Evolutionary conservation across 371 early-diverging fungal species (phyloP), one percentile per base, ranked within the genome.

Genomic region (Syncephalastrum monosporum): DNA sequence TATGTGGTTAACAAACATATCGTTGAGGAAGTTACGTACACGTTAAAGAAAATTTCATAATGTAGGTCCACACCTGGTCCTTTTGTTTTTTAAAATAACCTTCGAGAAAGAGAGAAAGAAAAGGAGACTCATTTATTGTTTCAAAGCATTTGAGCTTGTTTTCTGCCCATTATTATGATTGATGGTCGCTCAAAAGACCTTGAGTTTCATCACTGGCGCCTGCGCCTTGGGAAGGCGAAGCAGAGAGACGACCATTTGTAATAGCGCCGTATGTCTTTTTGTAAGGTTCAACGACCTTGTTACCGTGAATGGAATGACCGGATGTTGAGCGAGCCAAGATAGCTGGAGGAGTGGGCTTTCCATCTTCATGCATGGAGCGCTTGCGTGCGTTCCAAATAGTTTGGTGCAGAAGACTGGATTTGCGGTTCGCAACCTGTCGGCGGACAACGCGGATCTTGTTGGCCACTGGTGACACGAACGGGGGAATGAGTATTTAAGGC

Each of bases 381-480:
- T 51, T 46, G n/a, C 54, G 48, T 7, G 55, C 57, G 24, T 33
- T 33, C 57, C 57, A 49, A 49, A 47, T 56, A n/a, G 47, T 38
- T 24, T 56, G 57, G 4, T 42, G 45, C 33, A 49, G 42, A 27
- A 44, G 52, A 16, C 48, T 48, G 10, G 43, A 13, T 19, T 52
- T 60, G 24, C 60, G 67, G 38, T 65, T 67, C 13, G 60, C 50
- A 48, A 69, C 57, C 51, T 73, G 74, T 38, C 70, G 63, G 49
- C 74, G 74, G n/a, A 69, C 68, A 6, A 73, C 74, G 16, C 74
- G 70, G 21, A 73, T 62, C 53, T 73, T 73, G 49, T 73, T 73
- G 27, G 59, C 64, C n/a, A 73, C 74, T 73, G 38, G 38, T 33
- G 38, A 63, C 4, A 27, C 16, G 25, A 51, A 47, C 17, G 16